These are phyloP conservation scores for Russula sp. DNA, from an alignment of 768 basidiomycete species.

Conservation along the genomic window DNA sequence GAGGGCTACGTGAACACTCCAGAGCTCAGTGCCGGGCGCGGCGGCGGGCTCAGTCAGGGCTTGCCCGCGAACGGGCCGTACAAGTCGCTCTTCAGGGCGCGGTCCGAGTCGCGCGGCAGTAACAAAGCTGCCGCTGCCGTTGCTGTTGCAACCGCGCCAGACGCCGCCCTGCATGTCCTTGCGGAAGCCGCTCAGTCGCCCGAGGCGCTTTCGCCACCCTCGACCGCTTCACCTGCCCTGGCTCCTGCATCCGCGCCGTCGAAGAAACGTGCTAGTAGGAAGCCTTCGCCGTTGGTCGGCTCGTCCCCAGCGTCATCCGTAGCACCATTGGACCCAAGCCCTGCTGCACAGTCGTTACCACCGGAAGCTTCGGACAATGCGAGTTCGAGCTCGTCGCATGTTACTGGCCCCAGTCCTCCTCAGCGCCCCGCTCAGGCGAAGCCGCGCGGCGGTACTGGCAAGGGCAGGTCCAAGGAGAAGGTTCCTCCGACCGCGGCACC, in stretches of 20 bases:
- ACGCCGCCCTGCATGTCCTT: conserved; percentile 14
- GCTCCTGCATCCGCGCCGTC: not conserved
- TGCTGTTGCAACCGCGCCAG: not conserved
- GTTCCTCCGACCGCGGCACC: not conserved
- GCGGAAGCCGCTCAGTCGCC: conserved; percentile 18
- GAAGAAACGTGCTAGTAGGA: conserved; percentile 7
- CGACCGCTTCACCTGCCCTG: not conserved
- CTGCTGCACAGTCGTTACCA: not conserved
- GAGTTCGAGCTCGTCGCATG: not conserved
- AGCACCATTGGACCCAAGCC: not conserved
- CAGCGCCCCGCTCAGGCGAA: not conserved
- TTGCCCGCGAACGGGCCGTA: conserved; percentile 16
- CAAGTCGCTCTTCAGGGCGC: conserved; percentile 21
- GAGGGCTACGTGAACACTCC: conserved; percentile 21
- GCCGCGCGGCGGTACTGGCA: not conserved
- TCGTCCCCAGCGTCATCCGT: conserved; percentile 6
- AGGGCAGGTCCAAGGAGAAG: conserved; percentile 5
- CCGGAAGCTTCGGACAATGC: not conserved
- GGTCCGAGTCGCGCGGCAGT: conserved; percentile 7
- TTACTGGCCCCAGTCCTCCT: not conserved
- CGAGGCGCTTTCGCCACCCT: conserved; percentile 13
- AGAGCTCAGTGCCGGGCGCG: conserved; percentile 15
- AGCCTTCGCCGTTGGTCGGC: conserved; percentile 2
- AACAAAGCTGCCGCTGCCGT: not conserved
- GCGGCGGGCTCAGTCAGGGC: conserved; percentile 17